Evolutionary conservation across 176 grass and related monocot genomes (phyloP), one percentile per base, ranked within the genome.

Genomic region (Otatea glauca): DNA sequence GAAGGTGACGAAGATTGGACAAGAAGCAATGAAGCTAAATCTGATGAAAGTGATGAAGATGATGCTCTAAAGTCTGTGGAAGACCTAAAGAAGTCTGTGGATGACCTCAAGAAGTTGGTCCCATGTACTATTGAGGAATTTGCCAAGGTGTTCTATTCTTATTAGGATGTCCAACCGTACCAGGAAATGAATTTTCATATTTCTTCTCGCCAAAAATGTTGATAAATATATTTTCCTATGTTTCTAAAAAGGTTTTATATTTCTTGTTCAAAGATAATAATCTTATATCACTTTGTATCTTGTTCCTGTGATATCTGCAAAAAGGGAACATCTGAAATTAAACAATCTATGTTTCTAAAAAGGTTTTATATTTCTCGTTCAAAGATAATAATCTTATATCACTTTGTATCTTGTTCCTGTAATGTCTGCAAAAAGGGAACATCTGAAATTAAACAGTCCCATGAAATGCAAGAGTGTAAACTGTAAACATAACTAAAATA

Each of bases 1-100:
- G 92, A 81, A 67, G 81, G 90, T 34, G 89, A 97, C 0, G 93
- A 95, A 82, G 93, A 92, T 80, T 95, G 91, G 92, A 85, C 91
- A 74, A 94, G 86, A 39, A 93, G 81, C 27, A 88, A 92, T 73
- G 89, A 95, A 69, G 75, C 61, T 76, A 89, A 86, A 87, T 90
- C 87, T 59, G 84, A 69, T 87, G 93, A 98, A 90, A 94, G 88
- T 70, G 93, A 95, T 9, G 93, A 93, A 6, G 89, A 95, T 14
- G 92, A 89, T 80, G 73, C 89, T 93, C 39, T 93, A 34, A 86
- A 86, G 80, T 90, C 93, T 42, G 89, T 86, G 41, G 85, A 93
- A 87, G 89, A 81, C 68, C 65, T 93, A 50, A 93, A 92, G 60
- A 92, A 90, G 44, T 84, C 93, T 83, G 89, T 82, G 42, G 89